phyloP scores from a whole-genome alignment of 257 asterid genomes.

The Cruciata laevipes region DNA sequence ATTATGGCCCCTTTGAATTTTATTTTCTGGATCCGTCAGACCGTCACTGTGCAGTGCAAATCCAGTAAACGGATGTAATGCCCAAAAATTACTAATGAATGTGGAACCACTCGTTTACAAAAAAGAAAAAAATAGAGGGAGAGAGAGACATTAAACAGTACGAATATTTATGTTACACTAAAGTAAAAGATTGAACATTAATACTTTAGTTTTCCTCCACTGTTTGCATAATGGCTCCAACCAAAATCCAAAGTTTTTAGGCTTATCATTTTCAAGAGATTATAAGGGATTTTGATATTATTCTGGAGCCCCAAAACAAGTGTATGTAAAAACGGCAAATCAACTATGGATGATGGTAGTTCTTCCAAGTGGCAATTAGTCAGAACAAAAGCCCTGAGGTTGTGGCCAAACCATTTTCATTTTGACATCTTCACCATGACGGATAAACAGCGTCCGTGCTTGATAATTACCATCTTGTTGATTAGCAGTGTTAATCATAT shows the following conservation, averaged over 20 bases:
- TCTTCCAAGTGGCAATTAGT: neutral
- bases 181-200: too few species aligned
- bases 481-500: neutral
- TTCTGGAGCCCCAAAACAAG: neutral
- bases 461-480: neutral
- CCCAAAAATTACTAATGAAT: too few species aligned
- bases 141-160: too few species aligned
- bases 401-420: neutral
- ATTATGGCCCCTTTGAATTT: too few species aligned
- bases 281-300: neutral
- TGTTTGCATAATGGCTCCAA: neutral
- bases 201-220: neutral
- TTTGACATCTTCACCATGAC: neutral
- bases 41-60: too few species aligned
- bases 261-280: slow-evolving; percentile 2
- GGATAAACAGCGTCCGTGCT: too few species aligned
- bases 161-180: too few species aligned
- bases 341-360: slow-evolving; percentile 3
- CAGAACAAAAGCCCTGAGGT: neutral
- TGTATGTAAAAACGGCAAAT: slow-evolving; percentile 4
- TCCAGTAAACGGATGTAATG: too few species aligned
- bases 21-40: too few species aligned
- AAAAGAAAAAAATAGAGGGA: too few species aligned
- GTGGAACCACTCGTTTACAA: too few species aligned
- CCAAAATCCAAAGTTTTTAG: neutral